Base-by-base conservation (phyloP, 495 filamentous ascomycete genomes). In the Physcia stellaris region DNA sequence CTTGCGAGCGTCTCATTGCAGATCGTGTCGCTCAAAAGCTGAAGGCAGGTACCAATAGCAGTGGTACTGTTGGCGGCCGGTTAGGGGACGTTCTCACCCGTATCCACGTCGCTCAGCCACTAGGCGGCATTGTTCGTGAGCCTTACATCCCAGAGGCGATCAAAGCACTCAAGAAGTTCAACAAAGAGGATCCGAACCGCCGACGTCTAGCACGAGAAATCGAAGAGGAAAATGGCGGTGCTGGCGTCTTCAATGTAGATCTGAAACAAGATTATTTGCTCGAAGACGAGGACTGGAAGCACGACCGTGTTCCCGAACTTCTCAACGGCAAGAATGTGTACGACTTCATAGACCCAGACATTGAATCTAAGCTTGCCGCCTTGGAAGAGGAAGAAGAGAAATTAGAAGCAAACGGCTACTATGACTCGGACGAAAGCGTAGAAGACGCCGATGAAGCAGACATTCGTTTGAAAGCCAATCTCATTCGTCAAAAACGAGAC, bases 321-420 rank as follows among this genome's bases (percentile, higher is more conserved):
- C 79, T 82, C 62, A 77, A 94, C 49, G 90, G 90, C 54, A 84
- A 83, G 68, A 96, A 98, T 60, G 83, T 98, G 23, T 86, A 84
- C 66, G 90, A 98, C 56, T 98, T 80, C 56, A 77, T 96, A 54
- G 90, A 96, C 48, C 87, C 90, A 1, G 90, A 98, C 41, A 96
- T 98, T 58, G 90, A 94, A 48, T 68, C 71, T 42, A 95, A 88
- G 62, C 70, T 98, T 27, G 77, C 77, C 20, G 84, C 86, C 31
- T 68, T 98, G 26, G 90, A 98, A 57, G 86, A 84, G 40, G 90
- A 98, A 52, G 90, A 98, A 52, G 87, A 94, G 61, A 76, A 77
- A 38, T 70, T 96, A 3, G 75, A 94, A 61, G 79, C 75, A 10
- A 77, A 84, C 24, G 86, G 86, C 31, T 88, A 75, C 66, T 90